A percentile compares a stretch with the other conserved stretches of the same genome.
Evolutionary conservation across 371 early-diverging fungal species (phyloP).

Genomic region (Vairimorpha ceranae): DNA sequence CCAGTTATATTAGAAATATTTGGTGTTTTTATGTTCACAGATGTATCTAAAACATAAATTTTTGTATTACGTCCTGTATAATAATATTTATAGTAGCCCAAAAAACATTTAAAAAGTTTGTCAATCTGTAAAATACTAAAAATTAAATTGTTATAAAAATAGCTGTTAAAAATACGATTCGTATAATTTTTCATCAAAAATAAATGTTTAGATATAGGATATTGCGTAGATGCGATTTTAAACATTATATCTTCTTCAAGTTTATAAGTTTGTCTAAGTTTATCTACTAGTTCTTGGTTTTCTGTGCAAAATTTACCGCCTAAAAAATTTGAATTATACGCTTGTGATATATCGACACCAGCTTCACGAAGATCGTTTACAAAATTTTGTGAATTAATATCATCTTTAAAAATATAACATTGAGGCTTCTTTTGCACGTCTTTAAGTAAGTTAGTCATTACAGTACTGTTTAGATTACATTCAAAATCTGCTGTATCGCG

Average conservation of each 20-base stretch:
- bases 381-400: not conserved
- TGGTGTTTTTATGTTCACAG: slow-evolving; percentile 17
- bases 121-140: slow-evolving; percentile 42
- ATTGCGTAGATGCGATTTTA: slow-evolving; percentile 17
- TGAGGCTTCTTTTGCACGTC: not conserved
- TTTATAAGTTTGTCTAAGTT: not conserved
- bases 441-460: not conserved
- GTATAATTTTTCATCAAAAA: slow-evolving; percentile 44
- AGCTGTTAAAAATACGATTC: slow-evolving; percentile 50
- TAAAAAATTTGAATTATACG: not conserved
- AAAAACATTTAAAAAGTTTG: slow-evolving; percentile 27
- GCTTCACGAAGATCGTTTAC: not conserved
- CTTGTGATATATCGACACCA: not conserved
- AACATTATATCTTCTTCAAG: slow-evolving; percentile 37
- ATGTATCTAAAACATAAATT: slow-evolving; percentile 52
- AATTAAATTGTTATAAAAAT: slow-evolving; percentile 39
- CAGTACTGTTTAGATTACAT: not conserved
- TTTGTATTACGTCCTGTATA: slow-evolving; percentile 53
- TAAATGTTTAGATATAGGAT: slow-evolving; percentile 36
- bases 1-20: slow-evolving; percentile 33
- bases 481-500: not conserved
- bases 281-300: not conserved
- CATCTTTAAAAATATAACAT: not conserved
- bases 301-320: not conserved
- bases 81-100: slow-evolving; percentile 39